These are phyloP conservation scores for Lycium barbarum DNA, from an alignment of 257 asterid genomes.

Conservation along the genomic window DNA sequence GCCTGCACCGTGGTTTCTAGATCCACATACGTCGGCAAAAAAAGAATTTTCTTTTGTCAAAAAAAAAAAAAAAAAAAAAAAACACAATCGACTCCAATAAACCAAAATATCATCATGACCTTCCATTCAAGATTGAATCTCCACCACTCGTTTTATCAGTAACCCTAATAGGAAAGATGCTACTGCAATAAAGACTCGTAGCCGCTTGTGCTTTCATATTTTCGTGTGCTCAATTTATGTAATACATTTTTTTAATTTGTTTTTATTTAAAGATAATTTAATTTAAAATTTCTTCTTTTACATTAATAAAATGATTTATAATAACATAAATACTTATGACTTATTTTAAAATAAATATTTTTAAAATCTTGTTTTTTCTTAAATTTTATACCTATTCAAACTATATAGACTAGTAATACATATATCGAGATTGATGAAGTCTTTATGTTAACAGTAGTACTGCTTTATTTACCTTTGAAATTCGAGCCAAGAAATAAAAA, in stretches of 20 bases:
- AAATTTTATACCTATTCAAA: no score
- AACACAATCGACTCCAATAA: neutral
- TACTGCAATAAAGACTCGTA: neutral
- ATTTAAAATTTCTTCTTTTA: no score
- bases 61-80: neutral
- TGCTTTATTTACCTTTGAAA: neutral
- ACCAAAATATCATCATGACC: neutral
- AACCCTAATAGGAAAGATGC: conserved; percentile 24
- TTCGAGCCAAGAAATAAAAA: neutral
- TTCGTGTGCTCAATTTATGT: no score
- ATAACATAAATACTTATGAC: no score
- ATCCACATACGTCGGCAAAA: conserved; percentile 23
- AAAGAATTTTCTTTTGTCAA: neutral
- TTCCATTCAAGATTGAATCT: neutral
- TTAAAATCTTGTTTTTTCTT: no score
- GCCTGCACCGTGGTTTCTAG: neutral
- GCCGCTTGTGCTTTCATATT: neutral
- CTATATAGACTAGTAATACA: no score
- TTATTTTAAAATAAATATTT: no score
- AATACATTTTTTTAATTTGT: no score
- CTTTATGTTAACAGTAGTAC: neutral
- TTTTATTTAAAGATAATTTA: no score
- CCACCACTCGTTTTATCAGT: neutral
- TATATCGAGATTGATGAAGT: neutral
- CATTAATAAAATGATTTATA: no score